Conservation (phyloP, 345 rosid species). For the Geranium rotundifolium region DNA sequence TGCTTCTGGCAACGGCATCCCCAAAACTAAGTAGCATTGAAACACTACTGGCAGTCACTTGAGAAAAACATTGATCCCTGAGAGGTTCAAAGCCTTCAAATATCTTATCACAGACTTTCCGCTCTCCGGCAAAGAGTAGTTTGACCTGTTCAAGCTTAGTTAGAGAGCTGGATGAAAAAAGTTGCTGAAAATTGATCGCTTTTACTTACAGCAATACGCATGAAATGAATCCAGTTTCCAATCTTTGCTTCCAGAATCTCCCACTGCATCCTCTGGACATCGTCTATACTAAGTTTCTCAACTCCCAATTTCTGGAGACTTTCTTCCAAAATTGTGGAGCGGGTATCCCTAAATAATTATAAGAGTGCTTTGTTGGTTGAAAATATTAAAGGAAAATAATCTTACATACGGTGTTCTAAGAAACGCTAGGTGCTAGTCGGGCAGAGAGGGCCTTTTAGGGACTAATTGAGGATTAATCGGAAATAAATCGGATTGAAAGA, state of each 20-base stretch:
- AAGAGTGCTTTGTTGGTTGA: background rate
- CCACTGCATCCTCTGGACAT: conserved; percentile 97
- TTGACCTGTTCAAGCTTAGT: conserved; percentile 47
- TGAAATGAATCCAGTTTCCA: conserved; percentile 95
- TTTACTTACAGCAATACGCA: conserved; percentile 88
- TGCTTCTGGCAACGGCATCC: conserved; percentile 94
- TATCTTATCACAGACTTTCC: conserved; percentile 85
- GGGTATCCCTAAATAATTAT: conserved; percentile 50
- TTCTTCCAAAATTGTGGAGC: conserved; percentile 70
- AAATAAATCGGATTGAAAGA: too few relatives aligned
- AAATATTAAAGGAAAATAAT: background rate
- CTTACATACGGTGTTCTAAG: too few relatives aligned
- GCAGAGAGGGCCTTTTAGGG: too few relatives aligned
- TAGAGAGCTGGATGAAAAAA: too few relatives aligned
- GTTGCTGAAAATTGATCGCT: too few relatives aligned
- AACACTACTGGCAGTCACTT: conserved; percentile 70
- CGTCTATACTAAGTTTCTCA: conserved; percentile 92
- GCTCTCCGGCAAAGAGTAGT: conserved; percentile 85
- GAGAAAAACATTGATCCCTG: conserved; percentile 86
- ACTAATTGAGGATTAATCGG: too few relatives aligned
- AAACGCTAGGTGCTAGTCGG: too few relatives aligned
- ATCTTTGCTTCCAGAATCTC: conserved; percentile 96
- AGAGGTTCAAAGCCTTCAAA: conserved; percentile 78
- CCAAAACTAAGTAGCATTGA: conserved; percentile 97
- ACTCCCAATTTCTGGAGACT: conserved; percentile 86